Evolutionary conservation across 2,329 filamentous ascomycete species (phyloP), one percentile per base, ranked within the genome.

Genomic region (Boeremia exigua): DNA sequence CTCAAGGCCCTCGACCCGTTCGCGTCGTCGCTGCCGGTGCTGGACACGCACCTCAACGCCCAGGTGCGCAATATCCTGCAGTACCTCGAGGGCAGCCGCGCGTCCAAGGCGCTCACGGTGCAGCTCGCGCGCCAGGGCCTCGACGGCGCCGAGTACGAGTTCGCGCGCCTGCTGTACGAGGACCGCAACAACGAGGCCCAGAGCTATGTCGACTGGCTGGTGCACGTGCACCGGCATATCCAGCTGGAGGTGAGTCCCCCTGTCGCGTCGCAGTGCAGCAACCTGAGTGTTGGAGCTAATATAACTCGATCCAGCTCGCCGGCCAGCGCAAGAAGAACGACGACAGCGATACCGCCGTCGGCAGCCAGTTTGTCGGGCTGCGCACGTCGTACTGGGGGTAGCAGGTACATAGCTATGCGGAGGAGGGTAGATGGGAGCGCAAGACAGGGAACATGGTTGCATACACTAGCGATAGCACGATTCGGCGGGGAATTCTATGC

Each of bases 201-300:
- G 78, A 96, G 91, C 73, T 99, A 98, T 77, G 95, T 98, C 30
- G 95, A 99, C 78, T 99, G 95, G 95, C 82, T 99, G 69, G 95
- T 99, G 54, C 91, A 96, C 76, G 84, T 98, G 60, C 95, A 99
- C 78, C 89, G 94, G 67, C 88, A 90, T 65, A 95, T 99, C 62
- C 93, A 96, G 73, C 81, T 96, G 61, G 95, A 99, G 75, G 80
- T 81, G 68, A 59, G 36, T 43, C 8, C 10, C 17, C 6, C n/a
- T 47, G n/a, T 6, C 45, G 38, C 62, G 6, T 36, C 32, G 53
- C 46, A 50, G 8, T n/a, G n/a, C n/a, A n/a, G n/a, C n/a, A n/a
- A 56, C 36, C 3, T 39, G 14, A 23, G 49, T 34, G 5, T 5
- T 23, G 19, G 19, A 23, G 5, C 19, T 23, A 23, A 23, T 5